These are phyloP conservation scores for Emydomyces testavorans DNA, from an alignment of 2,329 filamentous ascomycete genomes.

Conservation along the genomic window DNA sequence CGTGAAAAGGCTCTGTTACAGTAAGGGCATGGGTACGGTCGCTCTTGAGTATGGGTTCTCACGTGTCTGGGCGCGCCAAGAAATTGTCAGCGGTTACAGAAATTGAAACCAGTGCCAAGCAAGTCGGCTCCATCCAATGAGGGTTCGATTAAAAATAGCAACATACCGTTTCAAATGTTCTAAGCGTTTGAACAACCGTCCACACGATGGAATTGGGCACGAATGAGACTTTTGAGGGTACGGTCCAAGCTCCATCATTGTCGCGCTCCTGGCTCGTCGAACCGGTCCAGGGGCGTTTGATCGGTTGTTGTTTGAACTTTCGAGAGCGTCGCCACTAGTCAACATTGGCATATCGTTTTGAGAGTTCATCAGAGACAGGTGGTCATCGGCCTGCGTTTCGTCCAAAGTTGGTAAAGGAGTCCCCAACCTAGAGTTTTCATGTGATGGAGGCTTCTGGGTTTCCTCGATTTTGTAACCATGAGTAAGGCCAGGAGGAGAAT, in stretches of 20 bases:
- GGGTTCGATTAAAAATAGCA: constrained; percentile 29
- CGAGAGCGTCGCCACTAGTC: constrained; percentile 50
- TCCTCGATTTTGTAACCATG: constrained; percentile 59
- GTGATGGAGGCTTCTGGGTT: constrained; percentile 64
- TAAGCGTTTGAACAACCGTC: constrained; percentile 93
- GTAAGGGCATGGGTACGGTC: constrained; percentile 92
- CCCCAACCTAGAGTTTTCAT: constrained; percentile 70
- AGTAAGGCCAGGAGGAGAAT: constrained; percentile 65
- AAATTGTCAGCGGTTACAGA: constrained; percentile 40
- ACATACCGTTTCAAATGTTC: constrained; percentile 97
- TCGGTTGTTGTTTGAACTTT: constrained; percentile 44
- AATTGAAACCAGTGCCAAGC: constrained; percentile 25
- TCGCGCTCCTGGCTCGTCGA: constrained; percentile 83
- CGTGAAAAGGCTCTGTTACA: constrained; percentile 98
- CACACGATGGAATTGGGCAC: constrained; percentile 96
- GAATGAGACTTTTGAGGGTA: constrained; percentile 98
- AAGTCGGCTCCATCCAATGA: constrained; percentile 19
- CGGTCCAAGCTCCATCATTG: constrained; percentile 89
- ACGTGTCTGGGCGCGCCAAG: constrained; percentile 64
- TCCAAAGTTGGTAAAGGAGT: constrained; percentile 81
- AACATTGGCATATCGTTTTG: constrained; percentile 58
- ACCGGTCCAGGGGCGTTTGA: constrained; percentile 53
- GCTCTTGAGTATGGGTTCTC: constrained; percentile 97
- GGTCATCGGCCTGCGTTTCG: constrained; percentile 64
- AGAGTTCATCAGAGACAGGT: constrained; percentile 50